These are phyloP conservation scores for Calonectria ilicicola DNA, from an alignment of 2,329 filamentous ascomycete genomes.

Conservation along the genomic window DNA sequence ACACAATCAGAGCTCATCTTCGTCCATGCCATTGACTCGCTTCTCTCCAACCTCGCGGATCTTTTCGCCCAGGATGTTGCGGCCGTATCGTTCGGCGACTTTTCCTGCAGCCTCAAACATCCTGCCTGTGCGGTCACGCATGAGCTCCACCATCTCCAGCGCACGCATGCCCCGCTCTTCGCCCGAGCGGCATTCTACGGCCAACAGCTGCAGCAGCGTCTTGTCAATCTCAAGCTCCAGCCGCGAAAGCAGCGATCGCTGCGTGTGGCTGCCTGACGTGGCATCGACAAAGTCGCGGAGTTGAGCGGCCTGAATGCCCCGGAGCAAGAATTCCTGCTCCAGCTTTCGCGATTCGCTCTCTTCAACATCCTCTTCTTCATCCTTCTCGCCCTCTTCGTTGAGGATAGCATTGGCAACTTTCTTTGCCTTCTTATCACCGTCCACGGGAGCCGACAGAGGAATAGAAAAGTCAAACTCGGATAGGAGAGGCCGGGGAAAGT, in stretches of 20 bases:
- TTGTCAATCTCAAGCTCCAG: conserved; percentile 92
- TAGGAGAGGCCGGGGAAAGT: conserved; percentile 89
- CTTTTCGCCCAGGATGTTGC: conserved; percentile 86
- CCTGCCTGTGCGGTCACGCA: conserved; percentile 85
- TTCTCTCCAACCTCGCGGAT: conserved; percentile 87
- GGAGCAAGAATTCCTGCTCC: conserved; percentile 85
- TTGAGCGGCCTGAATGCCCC: conserved; percentile 78
- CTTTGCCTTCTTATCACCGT: conserved; percentile 48
- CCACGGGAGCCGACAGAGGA: conserved; percentile 70
- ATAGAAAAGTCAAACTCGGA: conserved; percentile 94
- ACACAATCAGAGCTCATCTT: conserved; percentile 56
- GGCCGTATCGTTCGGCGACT: conserved; percentile 87
- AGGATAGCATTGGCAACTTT: conserved; percentile 48
- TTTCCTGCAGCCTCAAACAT: conserved; percentile 94
- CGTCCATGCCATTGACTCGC: conserved; percentile 71
- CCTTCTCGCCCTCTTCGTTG: conserved; percentile 49
- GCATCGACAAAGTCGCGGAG: conserved; percentile 79
- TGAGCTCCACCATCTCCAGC: conserved; percentile 87
- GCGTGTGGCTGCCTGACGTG: conserved; percentile 67
- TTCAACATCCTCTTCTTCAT: conserved; percentile 51
- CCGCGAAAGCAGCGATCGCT: conserved; percentile 75
- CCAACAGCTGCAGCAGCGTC: conserved; percentile 87
- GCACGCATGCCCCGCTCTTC: conserved; percentile 96
- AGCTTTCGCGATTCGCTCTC: conserved; percentile 70
- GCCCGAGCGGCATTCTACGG: conserved; percentile 89